Conservation (phyloP, 2,329 filamentous ascomycete species). For the Lachnellula subtilissima region DNA sequence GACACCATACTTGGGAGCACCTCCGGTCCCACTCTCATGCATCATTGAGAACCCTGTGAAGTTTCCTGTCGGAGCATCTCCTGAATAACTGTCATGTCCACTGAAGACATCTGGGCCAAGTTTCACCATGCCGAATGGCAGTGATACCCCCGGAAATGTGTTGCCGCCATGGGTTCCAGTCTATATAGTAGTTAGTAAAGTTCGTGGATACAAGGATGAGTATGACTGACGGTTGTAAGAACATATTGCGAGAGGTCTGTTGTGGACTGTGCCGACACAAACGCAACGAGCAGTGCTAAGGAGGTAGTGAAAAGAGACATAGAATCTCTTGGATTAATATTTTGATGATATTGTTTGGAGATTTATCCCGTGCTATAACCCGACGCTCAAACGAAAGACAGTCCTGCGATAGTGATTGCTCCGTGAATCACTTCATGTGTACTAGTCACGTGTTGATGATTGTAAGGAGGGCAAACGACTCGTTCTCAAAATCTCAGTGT, state of each 20-base stretch:
- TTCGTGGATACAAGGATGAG: background rate
- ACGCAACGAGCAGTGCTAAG: background rate
- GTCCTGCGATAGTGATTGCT: no score
- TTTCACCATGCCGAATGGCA: constrained; percentile 21
- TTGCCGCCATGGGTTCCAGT: constrained; percentile 17
- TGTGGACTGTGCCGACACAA: constrained; percentile 1
- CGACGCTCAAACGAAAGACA: no score
- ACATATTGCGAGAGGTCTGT: constrained; percentile 20
- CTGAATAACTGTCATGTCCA: constrained; percentile 44
- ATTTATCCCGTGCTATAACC: no score
- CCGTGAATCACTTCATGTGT: no score
- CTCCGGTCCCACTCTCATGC: constrained; percentile 62
- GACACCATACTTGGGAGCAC: constrained; percentile 64
- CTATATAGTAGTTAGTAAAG: constrained; percentile 2
- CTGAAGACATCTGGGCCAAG: constrained; percentile 16
- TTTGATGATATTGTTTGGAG: no score
- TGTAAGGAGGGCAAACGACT: no score
- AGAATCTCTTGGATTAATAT: no score
- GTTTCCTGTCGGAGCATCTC: constrained; percentile 44
- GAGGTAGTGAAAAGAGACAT: constrained; percentile 2
- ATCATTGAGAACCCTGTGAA: constrained; percentile 59
- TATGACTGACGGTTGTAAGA: constrained; percentile 12
- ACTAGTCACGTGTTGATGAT: no score
- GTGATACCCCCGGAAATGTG: constrained; percentile 16
- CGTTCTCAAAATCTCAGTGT: no score